Evolutionary conservation across 768 basidiomycete species (phyloP), one percentile per base, ranked within the genome.

Genomic region (Clitopilus passeckerianus): DNA sequence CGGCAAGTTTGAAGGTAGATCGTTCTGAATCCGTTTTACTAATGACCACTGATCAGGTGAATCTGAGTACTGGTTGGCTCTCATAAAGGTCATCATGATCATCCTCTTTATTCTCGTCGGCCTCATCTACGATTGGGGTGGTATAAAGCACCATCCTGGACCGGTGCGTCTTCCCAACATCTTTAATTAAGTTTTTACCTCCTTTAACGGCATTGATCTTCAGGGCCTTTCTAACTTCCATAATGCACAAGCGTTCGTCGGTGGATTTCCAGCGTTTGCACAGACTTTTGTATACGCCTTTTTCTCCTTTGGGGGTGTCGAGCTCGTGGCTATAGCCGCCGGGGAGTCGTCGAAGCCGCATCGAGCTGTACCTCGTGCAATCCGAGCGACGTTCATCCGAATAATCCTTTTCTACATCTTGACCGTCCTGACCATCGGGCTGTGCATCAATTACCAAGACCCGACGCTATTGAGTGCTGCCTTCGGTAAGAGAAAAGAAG

Each of bases 311-410:
- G 84, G 81, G 16, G 85, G 86, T 16, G 83, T 88, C 30, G 87
- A 89, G 64, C 78, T 91, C 9, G 87, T 90, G 43, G 83, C 86
- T 2, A 70, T 90, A 33, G 87, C 88, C n/a, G 87, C 88, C 9
- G 86, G 86, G 34, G 89, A 90, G 72, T 84, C 84, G 6, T 78
- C 77, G 52, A 79, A 78, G 63, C 88, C 88, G 0, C 77, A 85
- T 71, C 83, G 84, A 67, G 71, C 84, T 0, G 81, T 89, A 27
- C 87, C 86, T 2, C 72, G 76, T 0, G 88, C 89, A 1, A 80
- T 88, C 69, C 86, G 85, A 64, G 83, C 83, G 35, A 87, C 86
- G 0, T 88, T 89, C 72, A 76, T 85, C 73, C 79, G 86, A 34
- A 85, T 87, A 61, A 69, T 84, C 41, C 64, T 90, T 20, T 86